Percentiles rank a stretch among this genome's conserved stretches.
Evolutionary conservation across 2,329 filamentous ascomycete species (phyloP).

Genomic region (Chaetomium sp.): DNA sequence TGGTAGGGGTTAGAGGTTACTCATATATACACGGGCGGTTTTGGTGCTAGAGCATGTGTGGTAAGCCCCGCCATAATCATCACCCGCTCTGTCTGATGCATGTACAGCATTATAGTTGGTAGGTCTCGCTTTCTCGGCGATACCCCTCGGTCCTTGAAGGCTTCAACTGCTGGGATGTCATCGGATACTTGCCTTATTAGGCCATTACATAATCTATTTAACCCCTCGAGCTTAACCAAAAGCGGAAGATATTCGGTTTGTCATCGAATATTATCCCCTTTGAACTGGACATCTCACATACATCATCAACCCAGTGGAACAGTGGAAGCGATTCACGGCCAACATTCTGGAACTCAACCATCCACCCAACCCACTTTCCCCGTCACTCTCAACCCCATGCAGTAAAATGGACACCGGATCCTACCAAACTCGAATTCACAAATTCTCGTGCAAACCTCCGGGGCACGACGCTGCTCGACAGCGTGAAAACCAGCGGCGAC

Average conservation of each 20-base stretch:
- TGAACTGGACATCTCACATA: background rate
- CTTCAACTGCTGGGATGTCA: slow-evolving; percentile 17
- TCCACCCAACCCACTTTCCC: background rate
- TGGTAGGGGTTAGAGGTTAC: too few species aligned
- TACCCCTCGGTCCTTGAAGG: background rate
- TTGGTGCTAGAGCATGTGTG: too few species aligned
- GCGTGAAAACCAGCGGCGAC: slow-evolving; percentile 55
- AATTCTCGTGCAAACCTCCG: slow-evolving; percentile 38
- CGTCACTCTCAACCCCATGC: background rate
- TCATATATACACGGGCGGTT: too few species aligned
- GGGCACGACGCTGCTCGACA: slow-evolving; percentile 44
- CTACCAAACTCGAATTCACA: slow-evolving; percentile 27
- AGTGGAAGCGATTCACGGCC: background rate
- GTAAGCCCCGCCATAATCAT: too few species aligned
- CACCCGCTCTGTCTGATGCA: too few species aligned
- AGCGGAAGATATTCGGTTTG: slow-evolving; percentile 28
- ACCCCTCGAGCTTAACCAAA: slow-evolving; percentile 22
- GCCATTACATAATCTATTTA: background rate
- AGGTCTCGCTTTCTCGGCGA: too few species aligned
- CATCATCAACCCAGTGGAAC: background rate
- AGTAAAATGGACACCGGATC: background rate
- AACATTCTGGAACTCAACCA: background rate
- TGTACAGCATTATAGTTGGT: too few species aligned
- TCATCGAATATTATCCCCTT: slow-evolving; percentile 30
- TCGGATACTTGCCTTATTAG: slow-evolving; percentile 21